These are phyloP conservation scores for Lasiosphaeriaceae sp. DNA, from an alignment of 495 filamentous ascomycete species.

Conservation along the genomic window DNA sequence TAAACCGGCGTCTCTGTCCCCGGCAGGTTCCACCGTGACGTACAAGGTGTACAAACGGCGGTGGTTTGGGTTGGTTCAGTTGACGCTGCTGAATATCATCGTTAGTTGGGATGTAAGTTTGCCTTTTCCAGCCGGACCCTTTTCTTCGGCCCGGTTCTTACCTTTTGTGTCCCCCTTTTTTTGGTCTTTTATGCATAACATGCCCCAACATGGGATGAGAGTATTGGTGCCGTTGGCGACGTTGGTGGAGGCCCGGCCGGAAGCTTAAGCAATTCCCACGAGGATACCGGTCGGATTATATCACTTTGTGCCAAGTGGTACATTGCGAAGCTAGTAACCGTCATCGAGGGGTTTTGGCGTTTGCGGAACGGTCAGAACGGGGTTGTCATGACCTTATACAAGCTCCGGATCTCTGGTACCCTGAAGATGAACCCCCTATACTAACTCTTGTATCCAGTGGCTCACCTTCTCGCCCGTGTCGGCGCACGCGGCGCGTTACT, in stretches of 20 bases:
- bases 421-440: background rate
- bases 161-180: too few species aligned
- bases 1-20: background rate
- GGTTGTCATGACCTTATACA: background rate
- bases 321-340: too few species aligned
- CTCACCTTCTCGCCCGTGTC: slow-evolving; percentile 88
- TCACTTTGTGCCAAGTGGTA: too few species aligned
- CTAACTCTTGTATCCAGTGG: slow-evolving; percentile 55
- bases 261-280: background rate
- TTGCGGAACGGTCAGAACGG: background rate
- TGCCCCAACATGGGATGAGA: too few species aligned
- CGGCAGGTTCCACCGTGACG: slow-evolving; percentile 8
- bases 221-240: too few species aligned
- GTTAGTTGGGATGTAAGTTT: slow-evolving; percentile 91
- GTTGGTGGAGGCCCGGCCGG: too few species aligned
- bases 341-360: background rate
- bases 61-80: slow-evolving; percentile 81
- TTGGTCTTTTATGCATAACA: too few species aligned
- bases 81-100: slow-evolving; percentile 86
- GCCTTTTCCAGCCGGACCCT: background rate
- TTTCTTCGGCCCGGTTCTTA: too few species aligned
- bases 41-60: slow-evolving; percentile 85
- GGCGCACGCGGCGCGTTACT: slow-evolving; percentile 70
- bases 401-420: too few species aligned
- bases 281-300: too few species aligned